Evolutionary conservation across 306 rosid genomes (phyloP).

Genomic region (Vicia faba): DNA sequence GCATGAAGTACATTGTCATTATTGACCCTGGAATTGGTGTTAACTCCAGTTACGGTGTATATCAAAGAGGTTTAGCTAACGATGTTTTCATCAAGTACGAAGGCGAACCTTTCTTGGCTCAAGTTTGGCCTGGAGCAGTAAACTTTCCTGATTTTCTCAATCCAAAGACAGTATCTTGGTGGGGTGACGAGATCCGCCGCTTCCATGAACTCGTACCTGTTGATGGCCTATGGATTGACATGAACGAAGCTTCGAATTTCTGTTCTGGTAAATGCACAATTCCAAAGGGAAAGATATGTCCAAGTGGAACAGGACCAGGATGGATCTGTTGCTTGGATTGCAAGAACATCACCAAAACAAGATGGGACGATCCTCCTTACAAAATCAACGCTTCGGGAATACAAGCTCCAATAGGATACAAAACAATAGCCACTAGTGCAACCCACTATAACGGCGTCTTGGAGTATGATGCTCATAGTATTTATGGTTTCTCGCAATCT

Average conservation of each 20-base stretch:
- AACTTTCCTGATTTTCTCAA: slow-evolving; percentile 92
- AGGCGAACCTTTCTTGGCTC: slow-evolving; percentile 86
- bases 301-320: slow-evolving; percentile 73
- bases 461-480: slow-evolving; percentile 96
- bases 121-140: slow-evolving; percentile 98
- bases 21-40: slow-evolving; percentile 87
- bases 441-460: slow-evolving; percentile 82
- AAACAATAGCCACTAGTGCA: slow-evolving; percentile 95
- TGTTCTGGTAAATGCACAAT: slow-evolving; percentile 85
- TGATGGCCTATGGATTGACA: slow-evolving; percentile 97
- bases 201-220: slow-evolving; percentile 95
- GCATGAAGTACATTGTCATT: slow-evolving; percentile 91
- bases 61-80: slow-evolving; percentile 72
- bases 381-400: slow-evolving; percentile 88
- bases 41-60: slow-evolving; percentile 70
- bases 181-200: slow-evolving; percentile 88
- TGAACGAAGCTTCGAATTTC: slow-evolving; percentile 91
- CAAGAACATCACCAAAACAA: slow-evolving; percentile 78
- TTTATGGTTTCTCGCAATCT: slow-evolving; percentile 85
- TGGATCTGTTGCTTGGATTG: slow-evolving; percentile 95
- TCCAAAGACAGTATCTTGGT: slow-evolving; percentile 87
- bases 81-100: slow-evolving; percentile 92
- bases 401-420: slow-evolving; percentile 78
- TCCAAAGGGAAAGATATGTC: slow-evolving; percentile 72
- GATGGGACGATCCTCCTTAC: slow-evolving; percentile 98